Evolutionary conservation across 257 asterid species (phyloP), one percentile per base, ranked within the genome.

Genomic region (Przewalskia tangutica): DNA sequence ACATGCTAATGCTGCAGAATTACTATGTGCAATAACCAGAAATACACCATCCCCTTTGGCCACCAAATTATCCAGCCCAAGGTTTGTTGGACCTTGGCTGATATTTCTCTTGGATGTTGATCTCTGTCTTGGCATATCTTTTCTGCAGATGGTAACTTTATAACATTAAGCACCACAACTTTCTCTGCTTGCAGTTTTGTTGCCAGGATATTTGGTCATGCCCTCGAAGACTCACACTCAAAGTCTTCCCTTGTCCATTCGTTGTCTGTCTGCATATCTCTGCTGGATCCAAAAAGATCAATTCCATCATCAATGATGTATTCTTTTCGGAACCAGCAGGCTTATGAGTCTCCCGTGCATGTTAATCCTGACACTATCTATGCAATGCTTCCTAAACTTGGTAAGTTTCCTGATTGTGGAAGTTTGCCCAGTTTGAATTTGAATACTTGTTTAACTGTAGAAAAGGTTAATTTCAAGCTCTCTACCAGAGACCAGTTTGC

Each of bases 381-480:
- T 89, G 98, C 99, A 59, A 93, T 96, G 98, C 97, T 96, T 77
- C 99, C 99, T 6, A 92, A 90, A 89, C 98, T 96, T 85, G 94
- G 99, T 95, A 50, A 73, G 79, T 50, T 50, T 50, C 48, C 60
- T 13, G 11, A 7, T 36, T 23, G 23, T 48, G 44, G 12, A 48
- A 73, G 79, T 73, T 73, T 2, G 13, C 23, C 23, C 44, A 27
- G 8, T 50, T 13, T 50, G 44, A 73, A 32, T 73, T 73, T 50
- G 79, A 53, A 50, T 73, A 48, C 46, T 50, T 73, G 79, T 46
- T 20, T 48, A 7, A 6, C 62, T 7, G 60, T 23, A 42, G 11
- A 46, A 23, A 27, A 23, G 58, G 20, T 73, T 23, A 73, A 20
- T 73, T 48, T 73, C 62, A 73, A 73, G 44, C 50, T 73, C 60